phyloP scores from a whole-genome alignment of 2,329 filamentous ascomycete species.

The Dryadomyces quercivorus region DNA sequence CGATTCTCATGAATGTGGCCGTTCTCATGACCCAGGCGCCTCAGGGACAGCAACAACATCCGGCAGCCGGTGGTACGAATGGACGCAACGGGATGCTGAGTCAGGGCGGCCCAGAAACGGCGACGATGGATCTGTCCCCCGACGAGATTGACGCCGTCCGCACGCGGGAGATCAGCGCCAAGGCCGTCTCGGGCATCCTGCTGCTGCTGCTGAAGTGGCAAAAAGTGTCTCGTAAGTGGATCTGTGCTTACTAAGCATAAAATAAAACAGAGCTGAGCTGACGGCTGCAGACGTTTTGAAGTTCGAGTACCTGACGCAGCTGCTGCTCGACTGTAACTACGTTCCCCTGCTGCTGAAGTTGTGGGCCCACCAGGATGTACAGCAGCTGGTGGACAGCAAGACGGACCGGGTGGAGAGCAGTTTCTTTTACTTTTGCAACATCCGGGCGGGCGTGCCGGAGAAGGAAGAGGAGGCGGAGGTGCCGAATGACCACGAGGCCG shows the following conservation, averaged over 20 bases:
- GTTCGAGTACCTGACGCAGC: constrained; percentile 89
- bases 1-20: constrained; percentile 76
- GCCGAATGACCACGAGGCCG: constrained; percentile 22
- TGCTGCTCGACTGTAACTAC: constrained; percentile 91
- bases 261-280: neutral
- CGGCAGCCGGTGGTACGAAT: constrained; percentile 25
- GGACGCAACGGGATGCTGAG: constrained; percentile 15
- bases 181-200: constrained; percentile 82
- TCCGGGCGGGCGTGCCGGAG: constrained; percentile 31
- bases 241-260: neutral
- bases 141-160: constrained; percentile 77
- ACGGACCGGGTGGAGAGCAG: constrained; percentile 74
- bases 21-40: constrained; percentile 57
- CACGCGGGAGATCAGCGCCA: constrained; percentile 75
- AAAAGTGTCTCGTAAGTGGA: constrained; percentile 70
- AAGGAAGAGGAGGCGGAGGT: constrained; percentile 17
- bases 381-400: constrained; percentile 75
- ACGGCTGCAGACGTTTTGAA: constrained; percentile 69
- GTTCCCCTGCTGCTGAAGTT: constrained; percentile 85
- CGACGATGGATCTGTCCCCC: constrained; percentile 33
- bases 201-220: constrained; percentile 92
- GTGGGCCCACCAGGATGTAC: constrained; percentile 87
- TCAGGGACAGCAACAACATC: constrained; percentile 30
- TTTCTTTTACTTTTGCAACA: constrained; percentile 84
- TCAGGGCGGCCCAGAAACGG: constrained; percentile 9